Conservation (phyloP, 75 land plant genomes). For the Pseudotsuga menziesii region DNA sequence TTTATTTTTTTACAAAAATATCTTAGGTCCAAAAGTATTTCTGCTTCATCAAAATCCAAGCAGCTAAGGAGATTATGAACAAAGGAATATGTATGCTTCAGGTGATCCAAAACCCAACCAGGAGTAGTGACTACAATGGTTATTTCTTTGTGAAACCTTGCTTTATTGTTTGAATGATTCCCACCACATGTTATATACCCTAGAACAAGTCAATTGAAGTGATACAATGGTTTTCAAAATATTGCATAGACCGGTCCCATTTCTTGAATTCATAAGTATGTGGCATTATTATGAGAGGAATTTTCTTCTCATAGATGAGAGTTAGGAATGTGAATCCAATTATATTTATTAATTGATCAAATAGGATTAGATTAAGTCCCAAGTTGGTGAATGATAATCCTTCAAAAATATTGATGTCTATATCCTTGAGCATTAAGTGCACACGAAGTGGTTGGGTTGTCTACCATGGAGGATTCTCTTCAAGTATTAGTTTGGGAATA, state of each 20-base stretch:
- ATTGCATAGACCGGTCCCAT: conserved; percentile 86
- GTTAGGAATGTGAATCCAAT: too few species aligned
- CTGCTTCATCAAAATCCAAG: conserved; percentile 96
- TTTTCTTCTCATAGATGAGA: too few species aligned
- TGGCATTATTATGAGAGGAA: too few species aligned
- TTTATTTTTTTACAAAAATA: conserved; percentile 91
- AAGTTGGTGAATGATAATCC: too few species aligned
- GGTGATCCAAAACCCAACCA: conserved; percentile 90
- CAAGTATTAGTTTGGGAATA: too few species aligned
- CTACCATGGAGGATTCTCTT: too few species aligned
- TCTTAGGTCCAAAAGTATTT: conserved; percentile 89
- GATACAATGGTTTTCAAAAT: conserved; percentile 72
- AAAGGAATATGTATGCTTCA: conserved; percentile 81
- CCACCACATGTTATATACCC: conserved; percentile 94
- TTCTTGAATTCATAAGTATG: too few species aligned
- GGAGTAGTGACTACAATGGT: conserved; percentile 93
- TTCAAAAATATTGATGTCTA: too few species aligned
- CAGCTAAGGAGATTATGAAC: conserved; percentile 52
- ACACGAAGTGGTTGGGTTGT: too few species aligned
- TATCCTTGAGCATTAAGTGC: too few species aligned
- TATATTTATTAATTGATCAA: too few species aligned
- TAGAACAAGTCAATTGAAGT: conserved; percentile 91
- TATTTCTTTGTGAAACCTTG: conserved; percentile 93
- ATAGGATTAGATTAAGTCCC: too few species aligned
- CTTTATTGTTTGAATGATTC: conserved; percentile 89